phyloP scores from a whole-genome alignment of 1,284 basidiomycete genomes.

The Caloboletus inedulis region DNA sequence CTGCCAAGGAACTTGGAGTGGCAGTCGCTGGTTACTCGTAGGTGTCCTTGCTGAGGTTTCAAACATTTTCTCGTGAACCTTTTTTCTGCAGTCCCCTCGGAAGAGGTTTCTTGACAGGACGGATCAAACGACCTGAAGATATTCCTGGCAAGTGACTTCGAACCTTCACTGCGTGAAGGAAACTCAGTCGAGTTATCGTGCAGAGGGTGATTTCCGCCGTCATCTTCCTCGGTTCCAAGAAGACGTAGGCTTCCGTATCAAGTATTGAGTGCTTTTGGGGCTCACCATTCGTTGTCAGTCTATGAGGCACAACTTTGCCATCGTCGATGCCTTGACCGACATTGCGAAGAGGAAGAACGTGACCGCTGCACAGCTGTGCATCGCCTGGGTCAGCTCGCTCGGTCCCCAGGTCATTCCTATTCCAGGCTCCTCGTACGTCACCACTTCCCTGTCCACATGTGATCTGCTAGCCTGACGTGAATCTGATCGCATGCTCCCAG shows the following conservation, averaged over 20 bases:
- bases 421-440: constrained; percentile 28
- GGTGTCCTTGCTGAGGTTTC: constrained; percentile 6
- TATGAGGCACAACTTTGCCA: constrained; percentile 51
- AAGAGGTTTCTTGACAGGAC: constrained; percentile 55
- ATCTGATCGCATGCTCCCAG: constrained; percentile 6
- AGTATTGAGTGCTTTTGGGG: neutral
- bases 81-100: constrained; percentile 47
- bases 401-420: constrained; percentile 28
- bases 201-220: constrained; percentile 30
- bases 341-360: constrained; percentile 46
- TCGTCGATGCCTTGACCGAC: constrained; percentile 46
- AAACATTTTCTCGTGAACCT: neutral
- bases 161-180: neutral
- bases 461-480: too few relatives aligned
- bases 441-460: neutral
- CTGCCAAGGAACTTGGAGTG: constrained; percentile 44
- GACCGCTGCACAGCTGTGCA: constrained; percentile 52
- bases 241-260: constrained; percentile 20
- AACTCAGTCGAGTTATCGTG: neutral
- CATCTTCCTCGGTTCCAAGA: constrained; percentile 32
- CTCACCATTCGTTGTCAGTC: constrained; percentile 26
- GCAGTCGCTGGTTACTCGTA: constrained; percentile 55
- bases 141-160: constrained; percentile 28
- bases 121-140: constrained; percentile 46
- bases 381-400: constrained; percentile 51